Evolutionary conservation across 2,329 filamentous ascomycete genomes (phyloP).

Genomic region (Amauroascus verrucosus): DNA sequence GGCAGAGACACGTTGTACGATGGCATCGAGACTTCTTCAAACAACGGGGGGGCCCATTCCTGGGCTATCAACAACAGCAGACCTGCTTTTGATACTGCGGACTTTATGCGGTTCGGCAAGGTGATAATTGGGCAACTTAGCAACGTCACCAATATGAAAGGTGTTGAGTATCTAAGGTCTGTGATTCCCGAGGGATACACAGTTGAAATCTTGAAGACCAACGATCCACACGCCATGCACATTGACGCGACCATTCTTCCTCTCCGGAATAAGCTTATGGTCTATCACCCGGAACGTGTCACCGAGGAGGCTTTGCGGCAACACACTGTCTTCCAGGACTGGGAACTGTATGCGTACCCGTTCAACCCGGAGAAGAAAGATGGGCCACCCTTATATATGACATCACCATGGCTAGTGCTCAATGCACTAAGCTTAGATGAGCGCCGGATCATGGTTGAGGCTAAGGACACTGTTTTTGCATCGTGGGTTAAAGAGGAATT

Average conservation of each 20-base stretch:
- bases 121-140: conserved; percentile 26
- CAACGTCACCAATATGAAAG: conserved; percentile 27
- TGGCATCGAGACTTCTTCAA: neutral
- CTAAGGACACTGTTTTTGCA: conserved; percentile 17
- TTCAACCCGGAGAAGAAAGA: conserved; percentile 15
- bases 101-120: conserved; percentile 29
- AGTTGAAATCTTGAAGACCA: conserved; percentile 22
- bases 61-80: conserved; percentile 29
- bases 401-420: conserved; percentile 22
- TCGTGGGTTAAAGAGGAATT: conserved; percentile 13
- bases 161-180: conserved; percentile 24
- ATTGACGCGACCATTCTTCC: conserved; percentile 27
- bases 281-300: conserved; percentile 23
- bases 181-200: conserved; percentile 22
- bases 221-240: conserved; percentile 25
- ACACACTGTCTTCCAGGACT: conserved; percentile 22
- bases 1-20: conserved; percentile 20
- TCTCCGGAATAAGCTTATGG: conserved; percentile 21
- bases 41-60: neutral
- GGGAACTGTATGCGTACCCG: conserved; percentile 24
- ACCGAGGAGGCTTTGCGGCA: conserved; percentile 18
- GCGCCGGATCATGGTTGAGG: conserved; percentile 23
- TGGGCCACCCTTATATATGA: conserved; percentile 23
- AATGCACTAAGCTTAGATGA: conserved; percentile 24
- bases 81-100: conserved; percentile 28